Evolutionary conservation across 768 basidiomycete genomes (phyloP), one percentile per base, ranked within the genome.

Genomic region (Calocybe gangraenosa): DNA sequence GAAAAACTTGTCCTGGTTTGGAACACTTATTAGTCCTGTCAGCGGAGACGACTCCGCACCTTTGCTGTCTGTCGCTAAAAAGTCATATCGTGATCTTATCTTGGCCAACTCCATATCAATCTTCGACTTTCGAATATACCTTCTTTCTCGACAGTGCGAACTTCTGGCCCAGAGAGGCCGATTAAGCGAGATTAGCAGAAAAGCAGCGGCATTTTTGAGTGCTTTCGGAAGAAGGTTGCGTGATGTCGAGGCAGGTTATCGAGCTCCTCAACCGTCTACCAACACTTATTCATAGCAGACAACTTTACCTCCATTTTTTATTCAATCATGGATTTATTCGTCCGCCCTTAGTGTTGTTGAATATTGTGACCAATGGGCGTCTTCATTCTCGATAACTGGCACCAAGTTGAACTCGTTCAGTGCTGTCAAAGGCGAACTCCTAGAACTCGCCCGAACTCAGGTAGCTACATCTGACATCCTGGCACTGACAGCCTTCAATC

Each of bases 241-340:
- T 37, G 87, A 84, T 46, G 75, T 82, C 30, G 78, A 89, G 72
- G 94, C 93, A 53, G 48, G 90, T 84, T 43, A 39, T 68, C 49
- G 3, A 28, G 33, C 7, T 52, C 43, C 28, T 18, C 18, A 20
- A 44, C 13, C 31, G 33, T 20, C 51, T 42, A 20, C 18, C 13
- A 3, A 45, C 47, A 21, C 20, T 35, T 39, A 36, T 28, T 28
- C 34, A 17, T 14, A 48, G 20, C 4, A 49, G 44, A 52, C 43
- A 35, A 73, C 69, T 3, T 67, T 87, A 18, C 76, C 86, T 0
- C 67, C 69, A 14, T 79, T 84, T 57, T 96, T 95, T 60, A 71
- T 96, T 25, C 90, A 96, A 59, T 85, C 89, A 0, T 99, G 96
- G 96, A 85, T 79, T 25, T 97, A 92, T 64, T 91, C 88, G 14